phyloP scores from a whole-genome alignment of 192 early-diverging fungal genomes.

The Entomortierella chlamydospora region DNA sequence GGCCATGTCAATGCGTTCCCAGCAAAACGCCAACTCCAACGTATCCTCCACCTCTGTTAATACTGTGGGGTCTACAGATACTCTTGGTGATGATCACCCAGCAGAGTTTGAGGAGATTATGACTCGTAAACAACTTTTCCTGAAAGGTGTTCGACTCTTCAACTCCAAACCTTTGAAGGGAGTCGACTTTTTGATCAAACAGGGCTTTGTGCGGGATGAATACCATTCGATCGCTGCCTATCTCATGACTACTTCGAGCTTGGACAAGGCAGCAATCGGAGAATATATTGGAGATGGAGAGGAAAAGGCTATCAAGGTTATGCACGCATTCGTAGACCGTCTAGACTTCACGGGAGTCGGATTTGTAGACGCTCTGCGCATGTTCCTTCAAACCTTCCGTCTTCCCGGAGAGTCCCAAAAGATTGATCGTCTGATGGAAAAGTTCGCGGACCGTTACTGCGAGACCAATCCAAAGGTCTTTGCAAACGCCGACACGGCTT shows the following conservation, averaged over 20 bases:
- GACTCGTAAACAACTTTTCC: constrained; percentile 85
- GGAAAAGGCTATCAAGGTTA: constrained; percentile 89
- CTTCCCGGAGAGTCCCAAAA: constrained; percentile 95
- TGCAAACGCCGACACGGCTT: constrained; percentile 92
- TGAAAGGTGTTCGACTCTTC: constrained; percentile 82
- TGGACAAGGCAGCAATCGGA: constrained; percentile 90
- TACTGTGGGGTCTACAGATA: constrained; percentile 46
- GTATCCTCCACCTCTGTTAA: constrained; percentile 50
- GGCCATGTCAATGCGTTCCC: constrained; percentile 45
- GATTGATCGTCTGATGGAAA: constrained; percentile 96
- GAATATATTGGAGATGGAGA: constrained; percentile 95
- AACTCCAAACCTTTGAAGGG: constrained; percentile 91
- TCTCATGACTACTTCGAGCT: constrained; percentile 76
- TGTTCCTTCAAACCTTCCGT: constrained; percentile 89
- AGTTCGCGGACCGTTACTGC: constrained; percentile 93
- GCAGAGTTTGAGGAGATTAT: constrained; percentile 85
- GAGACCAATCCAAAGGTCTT: constrained; percentile 86
- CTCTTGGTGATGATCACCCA: constrained; percentile 80
- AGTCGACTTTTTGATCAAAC: constrained; percentile 80
- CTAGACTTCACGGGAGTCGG: constrained; percentile 79
- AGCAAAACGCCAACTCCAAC: constrained; percentile 48
- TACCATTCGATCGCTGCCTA: constrained; percentile 82
- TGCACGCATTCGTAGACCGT: constrained; percentile 94
- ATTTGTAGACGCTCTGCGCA: constrained; percentile 87
- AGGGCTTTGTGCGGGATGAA: constrained; percentile 78